Base-by-base conservation (phyloP, 139 green algal genomes). In the Micractinium sp. region DNA sequence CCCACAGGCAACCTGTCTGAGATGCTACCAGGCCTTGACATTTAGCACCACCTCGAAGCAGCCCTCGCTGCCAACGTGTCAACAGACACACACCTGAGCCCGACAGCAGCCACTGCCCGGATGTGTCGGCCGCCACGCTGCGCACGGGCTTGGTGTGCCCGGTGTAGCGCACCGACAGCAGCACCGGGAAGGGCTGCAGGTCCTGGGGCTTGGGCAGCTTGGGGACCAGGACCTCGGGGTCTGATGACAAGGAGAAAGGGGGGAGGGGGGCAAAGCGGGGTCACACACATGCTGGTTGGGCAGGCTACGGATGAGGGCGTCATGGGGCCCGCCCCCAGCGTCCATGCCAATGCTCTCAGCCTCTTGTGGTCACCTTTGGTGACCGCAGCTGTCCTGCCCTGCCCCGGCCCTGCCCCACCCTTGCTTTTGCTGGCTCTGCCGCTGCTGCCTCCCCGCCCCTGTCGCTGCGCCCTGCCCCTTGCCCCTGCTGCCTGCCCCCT, bases 151-250 rank as follows among this genome's bases (percentile, higher is more conserved):
- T 92, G 0, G 38, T 90, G 93, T 99, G 97, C 23, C 97, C 97
- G n/a, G 73, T 75, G 94, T 94, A 99, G 5, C 87, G 86, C 33
- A 99, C 82, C 3, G 92, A 92, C 16, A 98, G 93, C 36, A 91
- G 92, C 53, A 92, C 96, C 29, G 97, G 97, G 94, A 98, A 99
- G 85, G 97, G 97, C 89, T 97, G 95, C 92, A 99, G 94, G 91
- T 99, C 97, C 14, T 88, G 91, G 0, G 98, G 98, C 92, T 97
- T 98, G 35, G 97, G 97, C 88, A 99, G 93, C 93, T 98, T 94
- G 36, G 98, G 97, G 47, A 99, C 91, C 74, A 99, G 91, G 29
- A 85, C 88, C 92, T 98, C 93, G 27, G 97, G 95, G 63, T 98
- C 94, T 88, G 80, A 61, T 66, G 33, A 38, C 53, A 87, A 27